Evolutionary conservation across 2,329 filamentous ascomycete species (phyloP), one percentile per base, ranked within the genome.

Genomic region (Beauveria scarabaeidicola): DNA sequence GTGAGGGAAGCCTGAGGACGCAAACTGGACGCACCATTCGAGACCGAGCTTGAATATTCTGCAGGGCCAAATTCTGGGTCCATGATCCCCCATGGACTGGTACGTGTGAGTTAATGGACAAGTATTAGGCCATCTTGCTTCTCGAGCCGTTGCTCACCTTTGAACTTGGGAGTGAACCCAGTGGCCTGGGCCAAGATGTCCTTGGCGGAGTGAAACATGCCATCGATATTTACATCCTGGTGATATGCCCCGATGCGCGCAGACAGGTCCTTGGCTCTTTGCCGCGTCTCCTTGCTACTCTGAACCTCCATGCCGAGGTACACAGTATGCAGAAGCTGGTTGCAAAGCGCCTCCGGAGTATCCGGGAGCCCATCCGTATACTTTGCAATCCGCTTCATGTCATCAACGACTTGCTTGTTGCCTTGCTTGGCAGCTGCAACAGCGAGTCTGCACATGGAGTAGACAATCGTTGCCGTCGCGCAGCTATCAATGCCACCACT

Each of bases 141-240:
- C 5, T 41, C 40, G 9, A 11, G 4, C 17, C 7, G n/a, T 19
- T 3, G 15, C 40, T 41, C 40, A 41, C 40, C 40, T 48, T 48
- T 81, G 79, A 72, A 74, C 47, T 66, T 68, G 3, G 72, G 70
- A 17, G 67, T 66, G 64, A 89, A 90, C 44, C 75, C 76, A 1
- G 84, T 82, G 0, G 83, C 79, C 2, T 77, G 70, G 0, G 78
- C 77, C 58, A 91, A 77, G 1, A 91, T 72, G 47, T 78, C 78
- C 64, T 81, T 83, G 55, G 85, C 75, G 0, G 86, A 81, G 21
- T 81, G 75, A 62, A 85, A 84, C 9, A 86, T 79, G 1, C 79
- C 78, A 67, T 93, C 90, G 60, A 93, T 91, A 66, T 91, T 83
- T 48, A 91, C 75, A 67, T 92, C 82, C 4, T 83, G 78, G 68